Conservation (phyloP, 768 basidiomycete genomes). For the Termitomyces sp. region DNA sequence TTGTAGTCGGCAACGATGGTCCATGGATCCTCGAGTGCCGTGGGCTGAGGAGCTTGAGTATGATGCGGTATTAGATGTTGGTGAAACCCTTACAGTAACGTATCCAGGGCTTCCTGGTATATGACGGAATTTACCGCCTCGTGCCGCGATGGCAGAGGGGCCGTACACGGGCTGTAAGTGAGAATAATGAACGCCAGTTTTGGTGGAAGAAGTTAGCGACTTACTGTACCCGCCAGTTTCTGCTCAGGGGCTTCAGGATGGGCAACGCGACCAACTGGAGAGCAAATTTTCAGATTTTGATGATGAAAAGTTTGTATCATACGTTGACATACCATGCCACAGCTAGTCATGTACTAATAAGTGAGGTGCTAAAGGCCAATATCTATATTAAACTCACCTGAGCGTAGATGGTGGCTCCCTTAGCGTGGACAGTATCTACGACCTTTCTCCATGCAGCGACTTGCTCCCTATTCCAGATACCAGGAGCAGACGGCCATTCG, state of each 20-base stretch:
- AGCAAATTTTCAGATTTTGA: neutral
- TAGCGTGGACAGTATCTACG: slow-evolving; percentile 42
- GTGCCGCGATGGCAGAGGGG: slow-evolving; percentile 39
- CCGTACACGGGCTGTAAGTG: slow-evolving; percentile 37
- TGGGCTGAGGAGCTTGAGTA: slow-evolving; percentile 26
- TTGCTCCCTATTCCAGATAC: slow-evolving; percentile 44
- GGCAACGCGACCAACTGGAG: slow-evolving; percentile 29
- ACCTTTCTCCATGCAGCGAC: slow-evolving; percentile 42
- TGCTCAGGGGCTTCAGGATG: slow-evolving; percentile 38
- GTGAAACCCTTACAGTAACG: slow-evolving; percentile 28
- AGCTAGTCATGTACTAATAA: slow-evolving; percentile 16
- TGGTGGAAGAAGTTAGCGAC: neutral
- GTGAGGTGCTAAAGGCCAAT: neutral
- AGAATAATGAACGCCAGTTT: neutral
- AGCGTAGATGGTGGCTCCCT: slow-evolving; percentile 38
- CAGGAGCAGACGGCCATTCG: slow-evolving; percentile 39
- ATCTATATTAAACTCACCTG: slow-evolving; percentile 26
- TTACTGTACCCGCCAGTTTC: slow-evolving; percentile 28
- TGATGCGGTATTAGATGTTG: neutral
- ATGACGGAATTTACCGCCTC: slow-evolving; percentile 37
- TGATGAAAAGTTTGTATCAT: neutral
- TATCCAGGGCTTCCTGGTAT: slow-evolving; percentile 34
- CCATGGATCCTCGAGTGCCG: slow-evolving; percentile 37
- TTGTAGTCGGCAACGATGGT: slow-evolving; percentile 34
- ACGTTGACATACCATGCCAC: slow-evolving; percentile 31